Evolutionary conservation across 1,284 basidiomycete species (phyloP).

Genomic region (Ustilago crameri): DNA sequence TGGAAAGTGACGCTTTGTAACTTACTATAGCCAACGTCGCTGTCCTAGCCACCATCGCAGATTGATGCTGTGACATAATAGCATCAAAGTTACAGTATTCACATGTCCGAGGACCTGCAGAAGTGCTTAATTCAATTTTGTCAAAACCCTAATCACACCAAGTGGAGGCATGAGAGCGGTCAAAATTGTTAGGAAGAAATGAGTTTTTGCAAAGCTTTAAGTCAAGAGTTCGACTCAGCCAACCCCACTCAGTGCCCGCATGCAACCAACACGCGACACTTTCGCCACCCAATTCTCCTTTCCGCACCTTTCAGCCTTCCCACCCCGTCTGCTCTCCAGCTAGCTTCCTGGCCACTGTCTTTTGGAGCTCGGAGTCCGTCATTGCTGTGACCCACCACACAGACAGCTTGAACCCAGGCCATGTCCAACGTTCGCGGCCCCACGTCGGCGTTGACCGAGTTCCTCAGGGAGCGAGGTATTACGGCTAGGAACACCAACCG

Average conservation of each 20-base stretch:
- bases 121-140: too few species aligned
- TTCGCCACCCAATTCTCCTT: conserved; percentile 18
- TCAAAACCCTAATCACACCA: conserved; percentile 23
- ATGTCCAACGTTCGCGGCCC: conserved; percentile 78
- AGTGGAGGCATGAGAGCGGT: conserved; percentile 15
- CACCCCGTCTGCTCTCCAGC: not conserved
- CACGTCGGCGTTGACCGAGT: conserved; percentile 89
- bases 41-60: too few species aligned
- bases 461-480: conserved; percentile 83
- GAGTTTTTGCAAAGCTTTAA: too few species aligned
- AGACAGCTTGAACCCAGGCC: not conserved
- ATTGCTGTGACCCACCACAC: not conserved
- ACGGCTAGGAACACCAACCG: conserved; percentile 76
- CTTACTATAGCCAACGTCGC: too few species aligned
- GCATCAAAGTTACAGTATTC: too few species aligned
- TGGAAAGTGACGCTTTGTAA: too few species aligned
- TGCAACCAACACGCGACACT: conserved; percentile 5
- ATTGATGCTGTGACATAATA: not conserved
- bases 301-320: not conserved
- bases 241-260: conserved; percentile 1
- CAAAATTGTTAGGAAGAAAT: conserved; percentile 2
- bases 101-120: too few species aligned
- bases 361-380: not conserved
- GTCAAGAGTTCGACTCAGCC: conserved; percentile 29
- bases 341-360: not conserved